Base-by-base conservation (phyloP, 129 eudicot genomes). In the Tagetes erecta region DNA sequence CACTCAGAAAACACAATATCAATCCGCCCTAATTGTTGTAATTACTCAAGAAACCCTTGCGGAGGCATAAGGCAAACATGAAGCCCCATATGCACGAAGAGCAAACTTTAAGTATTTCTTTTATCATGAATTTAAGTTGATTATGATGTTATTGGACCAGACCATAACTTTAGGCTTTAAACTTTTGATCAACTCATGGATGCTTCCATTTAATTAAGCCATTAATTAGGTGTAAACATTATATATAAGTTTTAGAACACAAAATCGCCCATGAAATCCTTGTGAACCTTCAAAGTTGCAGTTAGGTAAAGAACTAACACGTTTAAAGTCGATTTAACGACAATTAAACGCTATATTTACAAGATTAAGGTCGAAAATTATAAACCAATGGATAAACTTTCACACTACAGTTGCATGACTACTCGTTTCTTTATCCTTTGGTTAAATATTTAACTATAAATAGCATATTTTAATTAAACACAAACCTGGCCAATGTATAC, bases 341-440 rank as follows among this genome's bases (percentile, higher is more conserved):
- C 12, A 44, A 12, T 42, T 27, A 40, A 52, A n/a, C 46, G 39
- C 20, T 6, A n/a, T 11, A 14, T 66, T 66, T 41, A 42, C 71
- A 66, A 41, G 71, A 66, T 42, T 67, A 42, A 67, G 55, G 31
- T 67, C 31, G 30, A 27, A 42, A 42, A 5, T 13, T 13, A 5
- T 52, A 14, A 14, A 52, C 14, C 58, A 52, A 52, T 13, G 14
- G 58, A 12, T 8, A 52, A 52, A 50, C 56, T 50, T 44, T 44
- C 74, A 76, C 80, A 76, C 44, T 8, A 52, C 14, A 30, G 35
- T 67, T 53, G 80, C 80, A 67, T 76, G 80, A 76, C 72, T 70
- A 33, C 12, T 8, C 42, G 7, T 77, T 77, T 69, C 55, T 69
- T 70, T 49, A 9, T 10, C 6, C 63, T 68, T 59, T 27, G 27